Evolutionary conservation across 352 stramenopile species (phyloP).

Genomic region (Phytopythium montanum): DNA sequence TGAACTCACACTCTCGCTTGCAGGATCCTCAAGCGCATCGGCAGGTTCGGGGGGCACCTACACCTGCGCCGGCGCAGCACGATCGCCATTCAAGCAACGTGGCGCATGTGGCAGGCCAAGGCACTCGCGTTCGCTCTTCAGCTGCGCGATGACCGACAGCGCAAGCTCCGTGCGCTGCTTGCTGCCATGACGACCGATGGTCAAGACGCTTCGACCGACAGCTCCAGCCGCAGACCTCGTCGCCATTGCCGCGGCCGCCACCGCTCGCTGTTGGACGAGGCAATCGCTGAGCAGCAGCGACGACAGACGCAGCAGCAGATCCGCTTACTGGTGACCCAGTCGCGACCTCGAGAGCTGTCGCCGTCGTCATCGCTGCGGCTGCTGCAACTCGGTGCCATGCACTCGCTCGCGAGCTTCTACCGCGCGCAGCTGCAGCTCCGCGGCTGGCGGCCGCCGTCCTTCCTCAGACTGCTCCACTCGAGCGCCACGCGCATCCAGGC

Average conservation of each 20-base stretch:
- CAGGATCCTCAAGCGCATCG: slow-evolving; percentile 54
- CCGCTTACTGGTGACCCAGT: background rate
- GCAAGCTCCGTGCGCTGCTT: slow-evolving; percentile 32
- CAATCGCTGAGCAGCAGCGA: slow-evolving; percentile 13
- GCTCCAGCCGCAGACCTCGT: background rate
- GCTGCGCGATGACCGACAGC: slow-evolving; percentile 31
- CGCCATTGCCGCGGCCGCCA: background rate
- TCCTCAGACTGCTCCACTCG: slow-evolving; percentile 32
- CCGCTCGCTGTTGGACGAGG: slow-evolving; percentile 4
- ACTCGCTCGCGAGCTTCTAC: slow-evolving; percentile 46
- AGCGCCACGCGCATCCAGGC: slow-evolving; percentile 56
- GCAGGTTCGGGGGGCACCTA: slow-evolving; percentile 33
- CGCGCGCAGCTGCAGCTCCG: slow-evolving; percentile 35
- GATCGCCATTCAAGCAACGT: slow-evolving; percentile 63
- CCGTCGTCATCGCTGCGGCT: slow-evolving; percentile 17
- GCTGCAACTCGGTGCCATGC: slow-evolving; percentile 52
- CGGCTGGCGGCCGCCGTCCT: slow-evolving; percentile 58
- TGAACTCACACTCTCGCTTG: background rate
- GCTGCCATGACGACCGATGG: slow-evolving; percentile 11
- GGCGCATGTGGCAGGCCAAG: slow-evolving; percentile 75
- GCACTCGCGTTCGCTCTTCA: slow-evolving; percentile 32
- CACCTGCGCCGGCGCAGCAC: slow-evolving; percentile 31
- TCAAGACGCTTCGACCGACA: background rate
- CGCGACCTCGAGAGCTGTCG: background rate
- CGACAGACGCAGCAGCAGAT: slow-evolving; percentile 10